phyloP scores from a whole-genome alignment of 192 early-diverging fungal species.

The Coemansia erecta region DNA sequence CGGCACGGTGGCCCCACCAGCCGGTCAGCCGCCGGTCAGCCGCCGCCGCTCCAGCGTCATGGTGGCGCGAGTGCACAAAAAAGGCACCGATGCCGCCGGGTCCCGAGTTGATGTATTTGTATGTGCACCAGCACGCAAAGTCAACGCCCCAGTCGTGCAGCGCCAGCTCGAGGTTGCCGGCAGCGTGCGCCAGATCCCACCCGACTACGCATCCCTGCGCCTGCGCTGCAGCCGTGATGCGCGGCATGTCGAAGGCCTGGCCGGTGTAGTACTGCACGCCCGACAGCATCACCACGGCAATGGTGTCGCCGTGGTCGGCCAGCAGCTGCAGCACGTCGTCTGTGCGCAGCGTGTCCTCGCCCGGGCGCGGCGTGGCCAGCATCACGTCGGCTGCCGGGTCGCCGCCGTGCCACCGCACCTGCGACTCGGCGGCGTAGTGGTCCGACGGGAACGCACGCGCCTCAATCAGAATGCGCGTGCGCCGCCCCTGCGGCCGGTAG shows the following conservation, averaged over 20 bases:
- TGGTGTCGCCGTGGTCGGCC: slow-evolving; percentile 65
- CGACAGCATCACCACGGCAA: slow-evolving; percentile 85
- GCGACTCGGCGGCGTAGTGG: slow-evolving; percentile 88
- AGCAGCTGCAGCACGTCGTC: slow-evolving; percentile 82
- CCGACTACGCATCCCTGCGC: slow-evolving; percentile 86
- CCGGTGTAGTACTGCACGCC: slow-evolving; percentile 97
- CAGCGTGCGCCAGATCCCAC: slow-evolving; percentile 94
- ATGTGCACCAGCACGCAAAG: slow-evolving; percentile 98
- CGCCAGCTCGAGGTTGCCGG: slow-evolving; percentile 83
- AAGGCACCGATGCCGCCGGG: slow-evolving; percentile 91
- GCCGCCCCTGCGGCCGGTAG: slow-evolving; percentile 74
- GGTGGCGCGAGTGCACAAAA: slow-evolving; percentile 86
- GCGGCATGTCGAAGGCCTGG: slow-evolving; percentile 79
- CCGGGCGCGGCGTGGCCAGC: slow-evolving; percentile 67
- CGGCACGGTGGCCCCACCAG: slow-evolving; percentile 92
- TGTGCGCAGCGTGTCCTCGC: slow-evolving; percentile 68
- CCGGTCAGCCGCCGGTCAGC: slow-evolving; percentile 68
- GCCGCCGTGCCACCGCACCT: slow-evolving; percentile 79
- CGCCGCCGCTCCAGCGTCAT: slow-evolving; percentile 26
- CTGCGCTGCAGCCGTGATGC: slow-evolving; percentile 80
- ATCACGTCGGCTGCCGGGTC: slow-evolving; percentile 67
- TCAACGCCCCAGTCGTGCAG: slow-evolving; percentile 97
- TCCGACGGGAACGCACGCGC: slow-evolving; percentile 93
- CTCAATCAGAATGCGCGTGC: slow-evolving; percentile 90
- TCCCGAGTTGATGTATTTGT: slow-evolving; percentile 99